Percentiles rank a stretch among this genome's conserved stretches.
These are phyloP conservation scores for Bondarzewia mesenterica DNA, from an alignment of 1,284 basidiomycete genomes.

Conservation along the genomic window DNA sequence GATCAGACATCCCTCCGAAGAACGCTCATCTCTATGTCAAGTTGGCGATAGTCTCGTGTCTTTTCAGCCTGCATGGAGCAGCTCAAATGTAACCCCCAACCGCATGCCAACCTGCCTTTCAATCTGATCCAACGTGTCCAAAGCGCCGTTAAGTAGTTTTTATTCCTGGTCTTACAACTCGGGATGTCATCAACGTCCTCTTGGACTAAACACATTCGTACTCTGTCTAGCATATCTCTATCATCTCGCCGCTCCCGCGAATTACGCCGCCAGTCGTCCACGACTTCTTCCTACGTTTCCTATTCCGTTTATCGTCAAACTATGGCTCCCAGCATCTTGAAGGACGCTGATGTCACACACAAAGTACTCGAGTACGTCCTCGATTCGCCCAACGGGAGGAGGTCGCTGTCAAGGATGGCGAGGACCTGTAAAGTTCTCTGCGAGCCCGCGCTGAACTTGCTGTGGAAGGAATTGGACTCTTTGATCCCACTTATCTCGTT, in stretches of 20 bases:
- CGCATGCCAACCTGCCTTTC: conserved; percentile 9
- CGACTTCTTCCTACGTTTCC: conserved; percentile 26
- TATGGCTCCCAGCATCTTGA: conserved; percentile 50
- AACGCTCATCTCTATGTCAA: background rate
- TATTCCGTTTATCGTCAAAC: conserved; percentile 38
- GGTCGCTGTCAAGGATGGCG: conserved; percentile 38
- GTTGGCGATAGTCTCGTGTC: background rate
- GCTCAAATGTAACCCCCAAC: conserved; percentile 2
- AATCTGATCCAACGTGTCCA: conserved; percentile 14
- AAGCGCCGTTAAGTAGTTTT: conserved; percentile 12
- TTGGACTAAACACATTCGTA: conserved; percentile 28
- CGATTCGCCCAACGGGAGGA: conserved; percentile 54
- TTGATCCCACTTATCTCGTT: conserved; percentile 60
- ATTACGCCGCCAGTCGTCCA: conserved; percentile 27
- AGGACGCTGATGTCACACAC: conserved; percentile 51
- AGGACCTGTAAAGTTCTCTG: conserved; percentile 64
- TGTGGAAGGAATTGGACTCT: conserved; percentile 74
- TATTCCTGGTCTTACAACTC: conserved; percentile 19
- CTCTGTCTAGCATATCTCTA: conserved; percentile 25
- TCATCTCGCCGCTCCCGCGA: conserved; percentile 29
- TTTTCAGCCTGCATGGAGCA: conserved; percentile 7
- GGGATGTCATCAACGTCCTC: conserved; percentile 31
- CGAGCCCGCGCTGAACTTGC: conserved; percentile 60
- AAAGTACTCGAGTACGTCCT: conserved; percentile 63
- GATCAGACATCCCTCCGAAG: conserved; percentile 1